Conservation (phyloP, 352 stramenopile species). For the Phytophthora pluvialis region DNA sequence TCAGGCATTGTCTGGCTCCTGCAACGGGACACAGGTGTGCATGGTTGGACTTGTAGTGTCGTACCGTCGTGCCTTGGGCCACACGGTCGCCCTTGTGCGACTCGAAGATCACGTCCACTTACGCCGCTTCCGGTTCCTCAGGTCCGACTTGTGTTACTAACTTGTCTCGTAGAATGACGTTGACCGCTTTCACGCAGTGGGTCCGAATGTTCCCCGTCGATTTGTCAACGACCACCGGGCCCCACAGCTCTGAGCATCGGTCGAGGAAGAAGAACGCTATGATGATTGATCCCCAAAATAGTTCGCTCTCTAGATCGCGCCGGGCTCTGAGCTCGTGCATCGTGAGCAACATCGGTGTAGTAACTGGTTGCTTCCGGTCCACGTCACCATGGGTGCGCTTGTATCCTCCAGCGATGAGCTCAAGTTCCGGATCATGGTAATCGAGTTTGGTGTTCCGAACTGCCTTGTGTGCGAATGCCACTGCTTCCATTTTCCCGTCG, state of each 20-base stretch:
- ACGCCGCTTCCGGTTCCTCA: not conserved
- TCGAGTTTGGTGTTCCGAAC: constrained; percentile 31
- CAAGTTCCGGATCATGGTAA: constrained; percentile 38
- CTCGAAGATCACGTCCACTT: constrained; percentile 11
- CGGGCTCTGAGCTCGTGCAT: not conserved
- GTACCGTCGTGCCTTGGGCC: not conserved
- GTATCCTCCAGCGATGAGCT: constrained; percentile 37
- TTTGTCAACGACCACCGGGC: constrained; percentile 1
- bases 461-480: constrained; percentile 27
- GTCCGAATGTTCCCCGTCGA: not conserved
- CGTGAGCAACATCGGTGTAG: constrained; percentile 36
- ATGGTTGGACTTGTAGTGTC: constrained; percentile 21
- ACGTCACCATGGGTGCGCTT: constrained; percentile 33
- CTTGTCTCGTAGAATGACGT: constrained; percentile 16
- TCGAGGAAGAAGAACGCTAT: constrained; percentile 35
- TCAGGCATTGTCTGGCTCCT: constrained; percentile 18
- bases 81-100: constrained; percentile 13
- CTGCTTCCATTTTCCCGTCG: constrained; percentile 31
- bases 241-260: constrained; percentile 32
- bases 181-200: constrained; percentile 14
- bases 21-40: constrained; percentile 17
- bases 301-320: not conserved
- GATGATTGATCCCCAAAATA: constrained; percentile 29
- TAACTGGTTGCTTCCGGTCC: constrained; percentile 42
- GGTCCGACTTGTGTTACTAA: not conserved